Base-by-base conservation (phyloP, 2,329 filamentous ascomycete genomes). In the Xylariaceae sp. region DNA sequence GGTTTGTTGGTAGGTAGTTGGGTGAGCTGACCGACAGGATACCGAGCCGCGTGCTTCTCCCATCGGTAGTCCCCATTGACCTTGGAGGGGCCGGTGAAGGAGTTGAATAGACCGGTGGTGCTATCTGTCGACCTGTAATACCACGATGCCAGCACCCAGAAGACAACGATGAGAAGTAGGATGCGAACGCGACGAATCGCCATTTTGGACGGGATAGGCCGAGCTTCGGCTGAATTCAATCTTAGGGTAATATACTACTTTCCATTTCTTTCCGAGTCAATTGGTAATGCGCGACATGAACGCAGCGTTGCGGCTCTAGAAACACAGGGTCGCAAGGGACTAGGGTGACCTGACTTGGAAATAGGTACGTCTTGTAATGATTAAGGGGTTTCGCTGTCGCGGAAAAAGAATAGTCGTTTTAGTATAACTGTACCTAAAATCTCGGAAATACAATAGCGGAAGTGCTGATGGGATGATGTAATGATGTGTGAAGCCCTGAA, bases 1-100 rank as follows among this genome's bases (percentile, higher is more conserved):
- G 64, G 63, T 9, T 48, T 61, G 27, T 63, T 64, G 39, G 65
- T 65, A 7, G 74, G 74, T 45, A 76, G 63, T 48, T 58, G 35
- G 39, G 58, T 59, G 39, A 67, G 54, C 2, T 51, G 63, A 22
- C 61, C 51, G 32, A 72, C 65, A 4, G 64, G 67, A 52, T 71
- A 66, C 11, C 61, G 62, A 30, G 66, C 61, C 0, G 70, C 66
- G 18, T 62, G 64, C 57, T 66, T 70, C 35, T 62, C 51, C 66
- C 67, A 71, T 45, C 54, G 55, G 11, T 56, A 40, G 42, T 51
- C 46, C 36, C 51, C 48, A 19, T 39, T 19, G 7, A 44, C 22
- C 42, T 42, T 35, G 14, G 36, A 48, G 47, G 42, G 54, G 42
- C 19, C 46, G 11, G 45, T 44, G 44, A 42, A n/a, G n/a, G 52